Percentiles rank a stretch among this genome's conserved stretches.
Evolutionary conservation across 1,284 basidiomycete species (phyloP).

Genomic region (Omphalotus olearius): DNA sequence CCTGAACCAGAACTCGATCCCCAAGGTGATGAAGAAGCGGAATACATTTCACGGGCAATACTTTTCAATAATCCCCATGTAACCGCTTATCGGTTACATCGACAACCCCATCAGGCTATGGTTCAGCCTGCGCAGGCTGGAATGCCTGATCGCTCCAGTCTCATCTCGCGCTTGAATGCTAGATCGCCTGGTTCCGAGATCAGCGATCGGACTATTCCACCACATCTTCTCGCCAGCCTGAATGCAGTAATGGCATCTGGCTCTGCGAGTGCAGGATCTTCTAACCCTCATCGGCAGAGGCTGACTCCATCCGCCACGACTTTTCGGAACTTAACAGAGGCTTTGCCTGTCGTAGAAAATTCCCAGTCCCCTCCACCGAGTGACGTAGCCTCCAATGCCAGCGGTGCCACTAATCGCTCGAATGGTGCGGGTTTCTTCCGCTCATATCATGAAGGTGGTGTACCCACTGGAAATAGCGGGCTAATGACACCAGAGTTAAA

Average conservation of each 20-base stretch:
- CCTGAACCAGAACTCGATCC: slow-evolving; percentile 42
- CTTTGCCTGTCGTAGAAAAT: slow-evolving; percentile 57
- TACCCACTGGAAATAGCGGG: slow-evolving; percentile 44
- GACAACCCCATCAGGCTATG: neutral
- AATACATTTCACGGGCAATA: slow-evolving; percentile 26
- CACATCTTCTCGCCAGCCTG: slow-evolving; percentile 8
- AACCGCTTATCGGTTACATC: neutral
- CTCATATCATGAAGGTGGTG: slow-evolving; percentile 45
- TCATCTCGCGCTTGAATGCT: neutral
- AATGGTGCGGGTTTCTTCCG: slow-evolving; percentile 60
- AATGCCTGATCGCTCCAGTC: slow-evolving; percentile 18
- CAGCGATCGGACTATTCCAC: slow-evolving; percentile 26
- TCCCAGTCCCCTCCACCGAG: slow-evolving; percentile 56
- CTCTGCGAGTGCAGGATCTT: neutral
- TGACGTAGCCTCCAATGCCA: slow-evolving; percentile 52
- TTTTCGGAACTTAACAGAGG: slow-evolving; percentile 40
- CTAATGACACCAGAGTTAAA: slow-evolving; percentile 68
- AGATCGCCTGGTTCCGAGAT: too few relatives aligned
- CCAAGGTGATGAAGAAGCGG: slow-evolving; percentile 36
- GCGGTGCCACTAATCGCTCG: slow-evolving; percentile 48
- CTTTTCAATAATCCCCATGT: slow-evolving; percentile 5
- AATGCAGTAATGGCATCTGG: slow-evolving; percentile 2
- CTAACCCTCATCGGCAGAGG: slow-evolving; percentile 24
- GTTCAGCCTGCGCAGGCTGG: slow-evolving; percentile 23
- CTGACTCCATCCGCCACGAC: slow-evolving; percentile 21